Conservation (phyloP, 1,139 yeast species). For the Protomyces lactucae-debilis region DNA sequence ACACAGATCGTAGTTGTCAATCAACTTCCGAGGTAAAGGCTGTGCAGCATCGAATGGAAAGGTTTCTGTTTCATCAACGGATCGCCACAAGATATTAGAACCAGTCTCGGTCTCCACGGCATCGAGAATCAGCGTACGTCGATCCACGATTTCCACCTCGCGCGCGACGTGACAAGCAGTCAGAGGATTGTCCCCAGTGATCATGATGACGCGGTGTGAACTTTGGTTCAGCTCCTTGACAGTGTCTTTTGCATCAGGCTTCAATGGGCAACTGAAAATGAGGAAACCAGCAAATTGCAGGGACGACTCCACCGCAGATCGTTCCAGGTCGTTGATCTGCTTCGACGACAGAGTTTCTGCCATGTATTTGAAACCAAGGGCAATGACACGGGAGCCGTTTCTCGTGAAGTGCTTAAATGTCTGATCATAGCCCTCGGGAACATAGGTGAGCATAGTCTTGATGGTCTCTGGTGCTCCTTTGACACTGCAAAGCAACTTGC, state of each 20-base stretch:
- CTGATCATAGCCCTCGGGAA: conserved; percentile 79
- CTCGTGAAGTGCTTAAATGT: conserved; percentile 87
- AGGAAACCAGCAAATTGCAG: conserved; percentile 85
- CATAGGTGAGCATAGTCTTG: conserved; percentile 62
- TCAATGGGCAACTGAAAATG: conserved; percentile 96
- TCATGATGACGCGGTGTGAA: conserved; percentile 92
- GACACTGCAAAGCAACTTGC: conserved; percentile 69
- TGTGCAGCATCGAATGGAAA: conserved; percentile 65
- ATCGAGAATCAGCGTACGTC: conserved; percentile 80
- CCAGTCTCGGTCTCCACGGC: conserved; percentile 54
- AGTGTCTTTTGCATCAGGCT: conserved; percentile 84
- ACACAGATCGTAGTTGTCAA: conserved; percentile 75
- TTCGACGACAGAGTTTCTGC: conserved; percentile 41
- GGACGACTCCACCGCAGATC: conserved; percentile 71
- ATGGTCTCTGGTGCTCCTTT: conserved; percentile 99
- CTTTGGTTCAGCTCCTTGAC: conserved; percentile 91
- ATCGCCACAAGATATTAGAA: conserved; percentile 74
- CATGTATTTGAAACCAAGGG: conserved; percentile 77
- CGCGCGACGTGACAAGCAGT: conserved; percentile 98
- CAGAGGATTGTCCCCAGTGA: conserved; percentile 97
- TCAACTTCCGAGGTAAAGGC: conserved; percentile 47
- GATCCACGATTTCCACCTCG: conserved; percentile 80
- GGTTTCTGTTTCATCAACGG: conserved; percentile 67
- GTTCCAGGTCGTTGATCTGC: conserved; percentile 42
- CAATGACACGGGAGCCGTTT: conserved; percentile 93